Conservation (phyloP, 2,329 filamentous ascomycete species). For the Talaromyces sp. region DNA sequence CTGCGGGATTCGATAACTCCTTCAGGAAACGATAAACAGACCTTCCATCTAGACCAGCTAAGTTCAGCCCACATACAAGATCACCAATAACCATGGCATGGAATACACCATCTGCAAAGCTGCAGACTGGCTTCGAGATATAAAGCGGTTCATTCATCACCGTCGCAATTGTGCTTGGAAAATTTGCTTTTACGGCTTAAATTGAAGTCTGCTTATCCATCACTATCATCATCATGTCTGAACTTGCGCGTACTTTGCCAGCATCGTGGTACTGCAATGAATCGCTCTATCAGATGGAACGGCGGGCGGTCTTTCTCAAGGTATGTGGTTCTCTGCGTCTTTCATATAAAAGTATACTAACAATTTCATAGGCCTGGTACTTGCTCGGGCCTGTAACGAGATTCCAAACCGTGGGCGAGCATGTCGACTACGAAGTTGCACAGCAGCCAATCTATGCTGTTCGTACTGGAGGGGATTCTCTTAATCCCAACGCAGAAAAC, state of each 20-base stretch:
- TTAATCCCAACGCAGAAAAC: conserved; percentile 35
- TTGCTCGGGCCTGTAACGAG: conserved; percentile 56
- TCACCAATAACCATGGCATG: conserved; percentile 3
- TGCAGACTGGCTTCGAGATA: conserved; percentile 2
- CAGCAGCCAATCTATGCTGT: conserved; percentile 48
- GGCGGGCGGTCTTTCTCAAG: conserved; percentile 54
- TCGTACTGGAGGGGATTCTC: conserved; percentile 35
- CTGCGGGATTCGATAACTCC: conserved; percentile 33
- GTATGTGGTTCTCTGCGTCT: conserved; percentile 23
- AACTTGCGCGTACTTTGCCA: conserved; percentile 49
- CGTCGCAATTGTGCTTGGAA: not conserved
- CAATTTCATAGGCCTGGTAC: conserved; percentile 52
- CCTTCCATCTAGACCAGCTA: conserved; percentile 4
- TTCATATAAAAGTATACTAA: conserved; percentile 3
- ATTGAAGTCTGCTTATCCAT: not conserved
- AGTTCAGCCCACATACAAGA: conserved; percentile 1
- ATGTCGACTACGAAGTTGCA: conserved; percentile 55
- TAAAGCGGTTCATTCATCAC: conserved; percentile 6
- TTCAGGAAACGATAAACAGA: conserved; percentile 36
- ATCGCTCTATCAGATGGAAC: conserved; percentile 54
- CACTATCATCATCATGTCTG: conserved; percentile 30
- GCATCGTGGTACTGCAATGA: conserved; percentile 57
- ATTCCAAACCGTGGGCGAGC: conserved; percentile 46
- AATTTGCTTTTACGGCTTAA: not conserved
- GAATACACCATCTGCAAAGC: not conserved